phyloP scores from a whole-genome alignment of 2,329 filamentous ascomycete species.

The Penicillium sp. region DNA sequence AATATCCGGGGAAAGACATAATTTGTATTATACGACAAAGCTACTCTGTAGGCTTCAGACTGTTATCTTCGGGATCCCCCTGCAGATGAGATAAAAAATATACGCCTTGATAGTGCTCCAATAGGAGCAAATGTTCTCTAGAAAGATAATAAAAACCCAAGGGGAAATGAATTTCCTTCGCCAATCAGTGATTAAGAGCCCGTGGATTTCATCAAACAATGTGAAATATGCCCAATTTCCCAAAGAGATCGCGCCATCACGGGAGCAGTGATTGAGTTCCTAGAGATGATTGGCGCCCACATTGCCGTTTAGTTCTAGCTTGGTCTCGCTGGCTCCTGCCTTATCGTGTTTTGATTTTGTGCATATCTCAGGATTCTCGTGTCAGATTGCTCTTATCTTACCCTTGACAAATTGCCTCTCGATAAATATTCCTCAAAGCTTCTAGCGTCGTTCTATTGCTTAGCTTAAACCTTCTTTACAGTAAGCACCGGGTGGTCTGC shows the following conservation, averaged over 20 bases:
- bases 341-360: constrained; percentile 1
- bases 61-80: not conserved
- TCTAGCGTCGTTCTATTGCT: not conserved
- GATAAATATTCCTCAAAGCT: not conserved
- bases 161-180: not conserved
- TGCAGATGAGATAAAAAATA: not conserved
- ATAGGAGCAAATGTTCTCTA: not conserved
- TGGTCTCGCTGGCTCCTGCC: not conserved
- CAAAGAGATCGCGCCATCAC: not conserved
- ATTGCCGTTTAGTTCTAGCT: not conserved
- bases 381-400: constrained; percentile 9
- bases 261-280: not conserved
- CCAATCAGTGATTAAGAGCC: not conserved
- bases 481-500: not conserved
- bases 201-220: not conserved
- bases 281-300: not conserved
- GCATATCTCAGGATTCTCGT: constrained; percentile 2
- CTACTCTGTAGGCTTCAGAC: not conserved
- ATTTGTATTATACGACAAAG: not conserved
- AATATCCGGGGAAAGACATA: not conserved
- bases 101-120: not conserved
- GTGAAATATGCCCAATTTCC: not conserved
- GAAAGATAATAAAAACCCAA: not conserved
- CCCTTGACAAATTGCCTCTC: not conserved
- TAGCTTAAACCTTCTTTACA: not conserved